Conservation (phyloP, 768 basidiomycete species). For the Gyrodon lividus region DNA sequence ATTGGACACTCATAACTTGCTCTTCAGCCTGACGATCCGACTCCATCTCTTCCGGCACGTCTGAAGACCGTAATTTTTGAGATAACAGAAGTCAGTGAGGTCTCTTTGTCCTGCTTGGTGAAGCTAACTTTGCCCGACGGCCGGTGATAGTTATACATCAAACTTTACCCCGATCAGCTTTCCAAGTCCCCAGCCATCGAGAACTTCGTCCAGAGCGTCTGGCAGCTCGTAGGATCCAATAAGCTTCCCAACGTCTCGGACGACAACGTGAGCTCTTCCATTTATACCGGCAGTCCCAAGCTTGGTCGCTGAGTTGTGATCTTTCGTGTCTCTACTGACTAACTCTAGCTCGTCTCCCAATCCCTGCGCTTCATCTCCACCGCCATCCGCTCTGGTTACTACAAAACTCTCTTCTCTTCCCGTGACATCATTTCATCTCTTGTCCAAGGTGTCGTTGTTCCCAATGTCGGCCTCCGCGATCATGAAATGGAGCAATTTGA, state of each 20-base stretch:
- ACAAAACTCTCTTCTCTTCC: conserved; percentile 77
- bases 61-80: conserved; percentile 90
- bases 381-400: conserved; percentile 85
- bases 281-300: not conserved
- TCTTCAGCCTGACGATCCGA: conserved; percentile 71
- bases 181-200: conserved; percentile 61
- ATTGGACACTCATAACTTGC: conserved; percentile 9
- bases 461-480: conserved; percentile 86
- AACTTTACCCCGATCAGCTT: conserved; percentile 79
- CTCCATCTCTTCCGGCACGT: conserved; percentile 83
- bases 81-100: conserved; percentile 68
- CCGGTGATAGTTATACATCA: conserved; percentile 63
- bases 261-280: conserved; percentile 56
- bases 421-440: conserved; percentile 80
- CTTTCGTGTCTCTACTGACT: not conserved
- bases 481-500: conserved; percentile 96
- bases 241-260: conserved; percentile 68
- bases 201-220: conserved; percentile 83
- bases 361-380: conserved; percentile 89
- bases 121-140: not conserved
- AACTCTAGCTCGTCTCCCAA: conserved; percentile 76
- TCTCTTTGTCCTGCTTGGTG: not conserved
- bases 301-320: not conserved
- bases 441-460: conserved; percentile 87
- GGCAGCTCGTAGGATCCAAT: conserved; percentile 75